Conservation (phyloP, 2,329 filamentous ascomycete genomes). For the Akanthomyces muscarius region DNA sequence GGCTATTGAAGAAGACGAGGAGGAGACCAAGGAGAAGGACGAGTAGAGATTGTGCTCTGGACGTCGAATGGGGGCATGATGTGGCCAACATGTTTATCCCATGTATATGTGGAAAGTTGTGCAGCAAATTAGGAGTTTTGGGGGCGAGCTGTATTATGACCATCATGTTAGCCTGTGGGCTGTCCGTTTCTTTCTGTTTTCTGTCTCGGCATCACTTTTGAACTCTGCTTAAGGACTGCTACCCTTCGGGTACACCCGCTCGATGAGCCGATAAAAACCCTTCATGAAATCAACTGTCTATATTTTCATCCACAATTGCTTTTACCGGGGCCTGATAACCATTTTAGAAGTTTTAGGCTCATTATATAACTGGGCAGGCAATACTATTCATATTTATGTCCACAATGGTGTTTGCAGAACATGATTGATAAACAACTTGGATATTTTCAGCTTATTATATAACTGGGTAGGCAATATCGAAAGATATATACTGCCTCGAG, state of each 20-base stretch:
- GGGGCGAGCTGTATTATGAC: background rate
- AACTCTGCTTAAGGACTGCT: background rate
- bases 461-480: background rate
- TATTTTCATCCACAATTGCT: too few relatives aligned
- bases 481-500: background rate
- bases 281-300: too few relatives aligned
- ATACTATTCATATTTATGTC: background rate
- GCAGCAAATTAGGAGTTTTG: background rate
- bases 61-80: background rate
- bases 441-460: background rate
- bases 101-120: background rate
- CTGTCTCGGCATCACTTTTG: background rate
- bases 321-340: too few relatives aligned
- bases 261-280: background rate
- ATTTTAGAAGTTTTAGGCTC: too few relatives aligned
- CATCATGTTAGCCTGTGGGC: background rate
- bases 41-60: conserved; percentile 20
- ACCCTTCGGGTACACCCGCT: too few relatives aligned
- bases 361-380: too few relatives aligned
- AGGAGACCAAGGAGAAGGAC: conserved; percentile 30
- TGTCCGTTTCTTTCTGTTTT: background rate
- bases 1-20: conserved; percentile 47
- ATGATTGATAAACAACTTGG: background rate
- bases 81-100: background rate
- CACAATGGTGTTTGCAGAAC: background rate